Base-by-base conservation (phyloP, 75 land plant species). In the Picea sitchensis region DNA sequence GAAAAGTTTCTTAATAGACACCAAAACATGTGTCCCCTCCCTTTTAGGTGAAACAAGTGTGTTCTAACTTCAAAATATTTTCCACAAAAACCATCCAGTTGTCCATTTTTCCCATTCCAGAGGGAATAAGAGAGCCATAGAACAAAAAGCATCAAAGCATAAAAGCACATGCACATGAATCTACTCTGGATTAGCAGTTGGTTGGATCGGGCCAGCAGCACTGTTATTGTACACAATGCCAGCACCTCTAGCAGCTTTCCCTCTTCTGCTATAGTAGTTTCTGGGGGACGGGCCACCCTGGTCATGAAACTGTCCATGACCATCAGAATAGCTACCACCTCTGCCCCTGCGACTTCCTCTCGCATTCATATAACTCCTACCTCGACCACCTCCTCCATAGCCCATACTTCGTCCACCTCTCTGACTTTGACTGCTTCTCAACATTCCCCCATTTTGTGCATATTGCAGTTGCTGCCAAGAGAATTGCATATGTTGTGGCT, bases 331-430 rank as follows among this genome's bases (percentile, higher is more conserved):
- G 56, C 11, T 32, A 67, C 20, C 18, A 67, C 15, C 71, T 67
- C 44, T 67, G 41, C 17, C 71, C 44, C 71, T 20, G 18, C 44
- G 44, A 67, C 17, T 34, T 9, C 71, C 71, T 67, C 68, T 31
- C 32, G 38, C 68, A 65, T 65, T 65, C 2, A 31, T 14, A 30
- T 65, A 31, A 12, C 68, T 34, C 38, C 68, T 31, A 65, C 68
- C 38, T 65, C 71, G 71, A 67, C 71, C 71, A 32, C 71, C 36
- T 15, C 71, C 44, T 67, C 41, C 44, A 15, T 67, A 34, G 44
- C 71, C 69, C 41, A 65, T 65, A 34, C 69, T 67, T 20, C 71
- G 32, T 67, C 71, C 71, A 34, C 71, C 71, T 67, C 71, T 67
- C 20, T 67, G 41, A 7, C 20, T 67, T 34, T 67, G 71, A 67